Evolutionary conservation across 1,139 yeast genomes (phyloP).

Genomic region (Meyerozyma sp.): DNA sequence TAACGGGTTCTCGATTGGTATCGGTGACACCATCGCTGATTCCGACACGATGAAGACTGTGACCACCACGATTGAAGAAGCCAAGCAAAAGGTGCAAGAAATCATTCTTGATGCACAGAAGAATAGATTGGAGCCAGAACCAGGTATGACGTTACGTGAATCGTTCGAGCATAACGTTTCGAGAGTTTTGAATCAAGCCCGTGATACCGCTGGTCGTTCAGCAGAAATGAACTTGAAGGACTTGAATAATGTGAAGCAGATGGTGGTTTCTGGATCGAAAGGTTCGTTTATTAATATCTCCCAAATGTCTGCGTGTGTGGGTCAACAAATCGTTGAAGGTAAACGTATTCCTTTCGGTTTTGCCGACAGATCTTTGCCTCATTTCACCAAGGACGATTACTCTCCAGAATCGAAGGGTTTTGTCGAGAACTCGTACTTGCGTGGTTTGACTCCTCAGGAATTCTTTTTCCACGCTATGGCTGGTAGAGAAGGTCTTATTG

Average conservation of each 20-base stretch:
- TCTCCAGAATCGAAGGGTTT: constrained; percentile 98
- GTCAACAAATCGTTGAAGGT: constrained; percentile 99
- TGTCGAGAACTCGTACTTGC: constrained; percentile 91
- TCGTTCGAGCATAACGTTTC: constrained; percentile 97
- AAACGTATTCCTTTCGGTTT: constrained; percentile 98
- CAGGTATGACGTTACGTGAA: constrained; percentile 99
- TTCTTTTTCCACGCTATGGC: constrained; percentile 99
- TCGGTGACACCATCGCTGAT: constrained; percentile 99
- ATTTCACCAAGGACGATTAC: constrained; percentile 96
- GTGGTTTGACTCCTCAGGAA: constrained; percentile 98
- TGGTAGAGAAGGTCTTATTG: constrained; percentile 99
- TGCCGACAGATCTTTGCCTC: constrained; percentile 93
- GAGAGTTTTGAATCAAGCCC: constrained; percentile 92
- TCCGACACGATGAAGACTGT: constrained; percentile 91
- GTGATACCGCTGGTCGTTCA: constrained; percentile 98
- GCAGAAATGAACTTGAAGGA: constrained; percentile 96
- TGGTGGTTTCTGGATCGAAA: constrained; percentile 98
- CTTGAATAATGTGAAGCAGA: constrained; percentile 92
- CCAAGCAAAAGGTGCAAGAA: constrained; percentile 89
- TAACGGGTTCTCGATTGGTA: constrained; percentile 97
- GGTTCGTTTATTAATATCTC: constrained; percentile 99
- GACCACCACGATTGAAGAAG: constrained; percentile 87
- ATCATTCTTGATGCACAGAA: constrained; percentile 89
- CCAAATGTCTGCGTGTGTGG: constrained; percentile 99
- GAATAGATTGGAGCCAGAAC: constrained; percentile 85